Evolutionary conservation across 1,284 basidiomycete genomes (phyloP), one percentile per base, ranked within the genome.

Genomic region (Ustilago sp.): DNA sequence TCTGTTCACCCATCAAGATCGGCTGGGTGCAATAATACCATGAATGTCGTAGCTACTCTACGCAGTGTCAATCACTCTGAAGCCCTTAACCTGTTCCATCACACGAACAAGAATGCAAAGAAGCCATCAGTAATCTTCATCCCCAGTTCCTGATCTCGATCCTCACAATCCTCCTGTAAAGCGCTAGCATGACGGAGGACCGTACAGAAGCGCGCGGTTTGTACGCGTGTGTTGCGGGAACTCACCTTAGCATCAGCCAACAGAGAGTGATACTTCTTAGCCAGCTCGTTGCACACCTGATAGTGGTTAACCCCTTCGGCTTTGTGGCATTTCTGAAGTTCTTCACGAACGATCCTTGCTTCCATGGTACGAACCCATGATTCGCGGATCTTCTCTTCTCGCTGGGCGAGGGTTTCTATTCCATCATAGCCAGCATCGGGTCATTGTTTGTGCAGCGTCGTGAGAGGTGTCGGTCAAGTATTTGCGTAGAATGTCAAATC

Each of bases 331-430:
- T 94, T 95, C 74, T 91, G 90, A 64, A 99, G 90, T 87, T 97
- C 93, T 74, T 94, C 92, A 74, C 92, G 91, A 59, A 98, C 94
- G 68, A 99, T 89, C 57, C 94, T 91, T 31, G 92, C 91, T 87
- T 98, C 94, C 94, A 98, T 97, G 32, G 93, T 91, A 83, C 91
- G 92, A 52, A 98, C 90, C 96, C 96, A 99, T 64, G 93, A 92
- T 88, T 97, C 94, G 68, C 94, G 92, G 83, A 98, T 89, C 87
- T 91, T 89, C 54, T 91, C 88, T 69, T 96, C 94, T 57, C 93
- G 92, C 77, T 90, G 89, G 19, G 65, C 54, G 65, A 79, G 73
- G 31, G 66, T 72, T 34, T 76, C 77, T 70, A 41, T 43, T 4
- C 8, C 62, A 19, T 35, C n/a, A 23, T 48, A 48, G 4, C 39